A percentile compares a stretch with the other conserved stretches of the same genome.
These are phyloP conservation scores for Fusarium protoensiforme DNA, from an alignment of 2,329 filamentous ascomycete species.

Conservation along the genomic window DNA sequence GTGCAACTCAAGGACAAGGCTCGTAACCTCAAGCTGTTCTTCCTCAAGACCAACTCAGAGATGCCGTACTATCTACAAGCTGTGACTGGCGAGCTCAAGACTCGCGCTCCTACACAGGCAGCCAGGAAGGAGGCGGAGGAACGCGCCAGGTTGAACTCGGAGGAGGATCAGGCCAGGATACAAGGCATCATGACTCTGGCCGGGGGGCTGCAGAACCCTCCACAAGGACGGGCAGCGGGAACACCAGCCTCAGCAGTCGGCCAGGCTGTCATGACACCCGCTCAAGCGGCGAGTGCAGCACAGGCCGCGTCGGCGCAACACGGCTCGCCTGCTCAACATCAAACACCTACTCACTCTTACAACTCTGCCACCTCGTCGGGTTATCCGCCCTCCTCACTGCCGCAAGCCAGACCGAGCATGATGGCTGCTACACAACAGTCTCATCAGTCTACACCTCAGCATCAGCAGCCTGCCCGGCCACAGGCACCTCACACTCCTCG, in stretches of 20 bases:
- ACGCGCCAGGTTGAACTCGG: slow-evolving; percentile 66
- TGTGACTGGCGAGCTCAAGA: slow-evolving; percentile 91
- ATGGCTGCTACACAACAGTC: slow-evolving; percentile 47
- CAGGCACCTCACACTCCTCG: slow-evolving; percentile 44
- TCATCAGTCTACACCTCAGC: slow-evolving; percentile 43
- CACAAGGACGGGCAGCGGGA: slow-evolving; percentile 41
- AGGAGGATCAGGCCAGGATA: slow-evolving; percentile 69
- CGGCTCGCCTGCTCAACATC: slow-evolving; percentile 25
- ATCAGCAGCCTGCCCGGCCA: slow-evolving; percentile 41
- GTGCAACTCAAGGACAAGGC: slow-evolving; percentile 95
- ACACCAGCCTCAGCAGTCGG: slow-evolving; percentile 41
- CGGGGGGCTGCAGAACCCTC: slow-evolving; percentile 60
- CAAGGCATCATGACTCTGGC: slow-evolving; percentile 69
- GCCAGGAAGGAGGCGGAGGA: slow-evolving; percentile 76
- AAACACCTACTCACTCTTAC: slow-evolving; percentile 25
- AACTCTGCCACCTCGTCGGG: slow-evolving; percentile 34
- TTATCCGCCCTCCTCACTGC: slow-evolving; percentile 42
- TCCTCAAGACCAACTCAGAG: slow-evolving; percentile 90
- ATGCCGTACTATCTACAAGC: slow-evolving; percentile 89
- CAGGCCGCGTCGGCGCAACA: slow-evolving; percentile 40
- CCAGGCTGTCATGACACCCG: slow-evolving; percentile 48
- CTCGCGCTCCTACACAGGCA: slow-evolving; percentile 80
- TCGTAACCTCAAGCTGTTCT: slow-evolving; percentile 89
- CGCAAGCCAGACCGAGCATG: slow-evolving; percentile 40
- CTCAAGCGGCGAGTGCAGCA: slow-evolving; percentile 46